Conservation (phyloP, 2,329 filamentous ascomycete genomes). For the Botrytis pseudocinerea region DNA sequence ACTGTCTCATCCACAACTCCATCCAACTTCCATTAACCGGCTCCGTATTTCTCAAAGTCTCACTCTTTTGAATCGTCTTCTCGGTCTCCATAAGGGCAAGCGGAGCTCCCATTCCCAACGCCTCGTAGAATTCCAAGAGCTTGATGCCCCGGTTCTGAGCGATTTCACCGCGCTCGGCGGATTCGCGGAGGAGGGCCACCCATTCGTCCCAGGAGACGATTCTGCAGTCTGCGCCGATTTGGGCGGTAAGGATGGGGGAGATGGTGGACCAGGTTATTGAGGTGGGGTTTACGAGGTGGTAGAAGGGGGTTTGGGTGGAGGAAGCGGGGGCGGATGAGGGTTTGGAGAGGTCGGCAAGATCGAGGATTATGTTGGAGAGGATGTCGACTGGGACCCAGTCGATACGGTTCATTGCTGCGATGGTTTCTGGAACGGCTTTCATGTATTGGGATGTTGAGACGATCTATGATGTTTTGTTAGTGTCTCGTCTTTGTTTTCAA, state of each 20-base stretch:
- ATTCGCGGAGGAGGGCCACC: constrained; percentile 47
- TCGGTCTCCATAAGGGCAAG: constrained; percentile 22
- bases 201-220: constrained; percentile 49
- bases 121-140: constrained; percentile 43
- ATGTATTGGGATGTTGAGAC: constrained; percentile 45
- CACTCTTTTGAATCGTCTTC: constrained; percentile 32
- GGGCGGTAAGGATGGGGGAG: constrained; percentile 32
- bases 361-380: constrained; percentile 38
- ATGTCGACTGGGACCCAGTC: constrained; percentile 50
- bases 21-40: constrained; percentile 41
- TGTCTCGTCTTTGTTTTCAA: no score
- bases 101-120: constrained; percentile 29
- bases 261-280: constrained; percentile 34
- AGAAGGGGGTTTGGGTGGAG: constrained; percentile 34
- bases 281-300: constrained; percentile 38
- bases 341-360: constrained; percentile 32
- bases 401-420: constrained; percentile 42
- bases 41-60: constrained; percentile 35
- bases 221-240: constrained; percentile 11
- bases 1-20: constrained; percentile 42
- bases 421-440: constrained; percentile 42
- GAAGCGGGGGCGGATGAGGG: constrained; percentile 27
- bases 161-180: constrained; percentile 45
- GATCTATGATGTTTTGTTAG: background rate
- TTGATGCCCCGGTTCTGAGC: constrained; percentile 53